Base-by-base conservation (phyloP, 257 asterid genomes). In the Fraxinus cuspidata region DNA sequence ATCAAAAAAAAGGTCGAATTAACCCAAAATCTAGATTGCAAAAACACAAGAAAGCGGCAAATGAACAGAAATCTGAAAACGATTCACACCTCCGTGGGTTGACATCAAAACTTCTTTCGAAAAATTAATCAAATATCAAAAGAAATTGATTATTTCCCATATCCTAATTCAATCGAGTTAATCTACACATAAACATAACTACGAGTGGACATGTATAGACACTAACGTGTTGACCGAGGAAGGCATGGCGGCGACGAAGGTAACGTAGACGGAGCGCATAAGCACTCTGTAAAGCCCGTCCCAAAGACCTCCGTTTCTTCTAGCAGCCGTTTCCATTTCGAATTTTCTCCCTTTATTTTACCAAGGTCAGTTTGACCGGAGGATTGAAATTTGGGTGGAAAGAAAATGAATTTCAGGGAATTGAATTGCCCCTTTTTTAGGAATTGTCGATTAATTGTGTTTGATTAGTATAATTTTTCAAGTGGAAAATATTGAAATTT, bases 191-290 rank as follows among this genome's bases (percentile, higher is more conserved):
- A 42, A 27, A 38, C 63, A 27, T 63, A 77, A 23, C 27, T 23
- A 47, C 11, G 65, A 27, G 28, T 3, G 37, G 11, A 32, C n/a
- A 40, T 19, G 53, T 19, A 42, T 2, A 23, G 23, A 75, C 35
- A 77, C 79, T 15, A 18, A 81, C 76, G 53, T 76, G 56, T 77
- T 81, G 81, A 66, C 84, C 81, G 44, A 81, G 76, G 25, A 77
- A 81, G 53, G 84, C 84, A 29, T 81, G 65, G 74, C 70, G 31
- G 73, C 37, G 58, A 81, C 51, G 73, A 77, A 77, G 34, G 82
- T 77, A 63, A 77, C 82, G n/a, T 77, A 81, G 8, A 77, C 37
- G 58, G 85, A 73, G 28, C 82, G 71, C 82, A 73, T 73, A 40
- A 73, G 70, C 63, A 77, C 69, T 63, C 60, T 73, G 77, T 77